These are phyloP conservation scores for Candolleomyces eurysporus DNA, from an alignment of 768 basidiomycete species.

Conservation along the genomic window DNA sequence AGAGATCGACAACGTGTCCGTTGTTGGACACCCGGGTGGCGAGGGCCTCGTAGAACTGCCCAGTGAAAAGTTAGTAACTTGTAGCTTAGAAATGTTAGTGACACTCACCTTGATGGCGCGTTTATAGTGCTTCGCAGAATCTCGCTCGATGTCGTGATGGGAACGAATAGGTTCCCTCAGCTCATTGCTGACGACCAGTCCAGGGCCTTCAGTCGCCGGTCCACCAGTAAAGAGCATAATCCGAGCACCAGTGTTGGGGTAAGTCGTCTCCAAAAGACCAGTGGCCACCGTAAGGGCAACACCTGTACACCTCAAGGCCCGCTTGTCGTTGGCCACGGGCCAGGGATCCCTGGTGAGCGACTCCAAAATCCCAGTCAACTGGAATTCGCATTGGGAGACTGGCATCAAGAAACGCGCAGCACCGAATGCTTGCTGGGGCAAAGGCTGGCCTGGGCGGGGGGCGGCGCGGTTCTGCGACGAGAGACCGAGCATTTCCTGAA, in stretches of 20 bases:
- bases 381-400: conserved; percentile 91
- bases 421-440: conserved; percentile 77
- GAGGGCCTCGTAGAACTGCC: conserved; percentile 91
- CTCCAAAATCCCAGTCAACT: conserved; percentile 91
- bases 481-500: conserved; percentile 96
- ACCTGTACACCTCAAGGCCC: conserved; percentile 91
- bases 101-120: conserved; percentile 83
- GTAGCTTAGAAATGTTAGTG: background rate
- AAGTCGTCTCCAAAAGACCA: conserved; percentile 89
- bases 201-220: conserved; percentile 94
- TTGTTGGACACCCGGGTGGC: conserved; percentile 92
- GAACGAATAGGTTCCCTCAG: conserved; percentile 96
- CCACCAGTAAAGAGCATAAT: conserved; percentile 97
- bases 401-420: conserved; percentile 92
- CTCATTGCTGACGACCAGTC: conserved; percentile 94
- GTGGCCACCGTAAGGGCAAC: conserved; percentile 93
- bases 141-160: conserved; percentile 97
- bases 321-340: conserved; percentile 95
- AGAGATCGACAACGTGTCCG: conserved; percentile 92
- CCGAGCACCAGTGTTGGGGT: conserved; percentile 92
- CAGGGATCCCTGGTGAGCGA: conserved; percentile 87
- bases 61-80: conserved; percentile 10
- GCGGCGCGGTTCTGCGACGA: conserved; percentile 77
- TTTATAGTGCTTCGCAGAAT: conserved; percentile 96
- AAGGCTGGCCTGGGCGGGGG: conserved; percentile 81